Evolutionary conservation across 108 stramenopile species (phyloP), one percentile per base, ranked within the genome.

Genomic region (Cyclotella distinguenda): DNA sequence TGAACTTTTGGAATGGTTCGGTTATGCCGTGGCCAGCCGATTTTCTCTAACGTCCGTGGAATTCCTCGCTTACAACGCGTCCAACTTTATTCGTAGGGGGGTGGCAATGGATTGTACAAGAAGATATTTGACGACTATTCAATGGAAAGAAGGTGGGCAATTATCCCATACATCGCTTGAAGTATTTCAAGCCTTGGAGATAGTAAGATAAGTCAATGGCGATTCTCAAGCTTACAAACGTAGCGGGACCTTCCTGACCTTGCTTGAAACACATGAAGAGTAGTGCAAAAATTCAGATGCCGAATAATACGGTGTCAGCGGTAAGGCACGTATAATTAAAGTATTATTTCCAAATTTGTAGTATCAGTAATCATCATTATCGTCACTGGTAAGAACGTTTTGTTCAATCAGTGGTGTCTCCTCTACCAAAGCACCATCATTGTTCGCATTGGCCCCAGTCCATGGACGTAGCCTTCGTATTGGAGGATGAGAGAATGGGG

Each of bases 1-100:
- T 12, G 95, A 96, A 78, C 70, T 94, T 32, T 12, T 96, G 16
- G 95, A 94, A 78, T 96, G 93, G 95, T 68, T 77, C 38, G 95
- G 95, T 21, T 95, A 73, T 77, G 79, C 75, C 11, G 70, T 89
- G 25, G 88, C 88, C 19, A 78, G 65, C 54, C 36, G 36, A 28
- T 72, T 69, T 53, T 76, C 77, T 2, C 47, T 76, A 27, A 60
- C 86, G 22, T 64, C 63, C 2, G 48, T 66, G 28, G 81, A 84
- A 18, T 95, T 96, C 66, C 61, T 84, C 4, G 22, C 88, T 16
- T 95, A 80, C 64, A 94, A 92, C 27, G 47, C 78, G 10, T 56
- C 75, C 53, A 96, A 96, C 79, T 50, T 95, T 31, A 79, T 86
- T n/a, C 96, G 94, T 2, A 72, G 96, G 10, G 91, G 79, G 0